A percentile compares a stretch with the other conserved stretches of the same genome.
Evolutionary conservation across 106 monocot species (phyloP).

Genomic region (Acorus gramineus): DNA sequence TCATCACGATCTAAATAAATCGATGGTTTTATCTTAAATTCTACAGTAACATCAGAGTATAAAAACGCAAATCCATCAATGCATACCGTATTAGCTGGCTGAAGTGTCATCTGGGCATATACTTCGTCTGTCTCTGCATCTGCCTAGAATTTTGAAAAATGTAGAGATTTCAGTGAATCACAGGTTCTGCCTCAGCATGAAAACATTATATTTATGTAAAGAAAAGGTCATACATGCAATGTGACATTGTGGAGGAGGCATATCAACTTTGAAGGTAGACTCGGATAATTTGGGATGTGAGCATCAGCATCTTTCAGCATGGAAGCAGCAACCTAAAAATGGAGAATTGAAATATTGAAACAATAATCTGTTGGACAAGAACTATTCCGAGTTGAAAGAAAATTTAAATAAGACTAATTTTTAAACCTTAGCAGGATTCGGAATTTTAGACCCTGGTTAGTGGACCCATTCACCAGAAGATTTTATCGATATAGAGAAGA

Average conservation of each 20-base stretch:
- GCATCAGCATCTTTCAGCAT: slow-evolving; percentile 65
- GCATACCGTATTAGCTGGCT: slow-evolving; percentile 71
- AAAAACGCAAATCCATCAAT: neutral
- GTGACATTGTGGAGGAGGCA: slow-evolving; percentile 72
- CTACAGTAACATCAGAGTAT: neutral
- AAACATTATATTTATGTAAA: neutral
- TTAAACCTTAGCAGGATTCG: too few relatives aligned
- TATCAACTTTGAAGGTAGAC: slow-evolving; percentile 70
- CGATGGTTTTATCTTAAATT: neutral
- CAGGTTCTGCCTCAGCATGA: neutral
- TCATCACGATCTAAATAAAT: too few relatives aligned
- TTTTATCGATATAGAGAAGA: too few relatives aligned
- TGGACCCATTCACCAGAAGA: too few relatives aligned
- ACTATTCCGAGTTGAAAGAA: too few relatives aligned
- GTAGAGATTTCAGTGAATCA: neutral
- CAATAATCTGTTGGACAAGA: too few relatives aligned
- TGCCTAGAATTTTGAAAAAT: slow-evolving; percentile 31
- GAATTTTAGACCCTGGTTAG: too few relatives aligned
- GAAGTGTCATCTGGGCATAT: slow-evolving; percentile 88
- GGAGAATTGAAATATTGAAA: neutral
- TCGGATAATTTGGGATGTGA: slow-evolving; percentile 75
- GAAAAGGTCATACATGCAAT: slow-evolving; percentile 38
- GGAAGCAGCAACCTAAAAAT: slow-evolving; percentile 71
- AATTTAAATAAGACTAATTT: too few relatives aligned
- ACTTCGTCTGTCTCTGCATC: slow-evolving; percentile 90